phyloP scores from a whole-genome alignment of 805 yeast species.

The Nakazawaea anatomiae region DNA sequence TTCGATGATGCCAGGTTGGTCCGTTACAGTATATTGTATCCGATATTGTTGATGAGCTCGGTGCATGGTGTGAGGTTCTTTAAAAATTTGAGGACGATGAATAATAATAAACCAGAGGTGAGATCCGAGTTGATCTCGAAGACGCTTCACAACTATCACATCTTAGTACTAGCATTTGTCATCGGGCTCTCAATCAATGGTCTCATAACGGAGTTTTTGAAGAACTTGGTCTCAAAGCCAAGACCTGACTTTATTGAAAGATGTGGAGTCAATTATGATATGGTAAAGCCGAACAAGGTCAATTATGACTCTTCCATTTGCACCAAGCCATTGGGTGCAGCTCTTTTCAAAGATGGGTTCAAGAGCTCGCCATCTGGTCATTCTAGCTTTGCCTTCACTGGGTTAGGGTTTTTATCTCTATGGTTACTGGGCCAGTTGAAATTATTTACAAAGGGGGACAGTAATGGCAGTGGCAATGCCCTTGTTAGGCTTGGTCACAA shows the following conservation, averaged over 20 bases:
- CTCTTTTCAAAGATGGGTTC: constrained; percentile 50
- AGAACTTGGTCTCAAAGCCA: constrained; percentile 77
- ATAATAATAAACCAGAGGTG: constrained; percentile 19
- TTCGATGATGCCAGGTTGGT: constrained; percentile 22
- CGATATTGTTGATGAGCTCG: constrained; percentile 22
- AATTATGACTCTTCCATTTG: constrained; percentile 25
- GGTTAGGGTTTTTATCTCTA: constrained; percentile 52
- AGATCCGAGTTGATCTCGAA: constrained; percentile 23
- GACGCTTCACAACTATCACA: constrained; percentile 25
- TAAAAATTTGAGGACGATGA: constrained; percentile 21
- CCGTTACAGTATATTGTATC: constrained; percentile 30
- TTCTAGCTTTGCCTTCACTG: constrained; percentile 63
- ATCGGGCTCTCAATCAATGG: constrained; percentile 37
- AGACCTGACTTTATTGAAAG: constrained; percentile 88
- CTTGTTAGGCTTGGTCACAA: not conserved
- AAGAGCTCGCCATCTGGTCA: constrained; percentile 82
- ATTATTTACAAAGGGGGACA: constrained; percentile 15
- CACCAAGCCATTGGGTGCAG: constrained; percentile 26
- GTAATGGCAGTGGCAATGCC: not conserved
- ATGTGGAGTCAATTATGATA: constrained; percentile 57
- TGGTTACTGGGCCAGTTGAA: constrained; percentile 61
- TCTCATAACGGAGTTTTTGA: constrained; percentile 63
- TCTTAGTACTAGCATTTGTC: constrained; percentile 33
- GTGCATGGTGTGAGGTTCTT: constrained; percentile 23
- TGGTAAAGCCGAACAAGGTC: constrained; percentile 9